A percentile compares a stretch with the other conserved stretches of the same genome.
Evolutionary conservation across 2,329 filamentous ascomycete species (phyloP).

Genomic region (Trichoderma asperellum): DNA sequence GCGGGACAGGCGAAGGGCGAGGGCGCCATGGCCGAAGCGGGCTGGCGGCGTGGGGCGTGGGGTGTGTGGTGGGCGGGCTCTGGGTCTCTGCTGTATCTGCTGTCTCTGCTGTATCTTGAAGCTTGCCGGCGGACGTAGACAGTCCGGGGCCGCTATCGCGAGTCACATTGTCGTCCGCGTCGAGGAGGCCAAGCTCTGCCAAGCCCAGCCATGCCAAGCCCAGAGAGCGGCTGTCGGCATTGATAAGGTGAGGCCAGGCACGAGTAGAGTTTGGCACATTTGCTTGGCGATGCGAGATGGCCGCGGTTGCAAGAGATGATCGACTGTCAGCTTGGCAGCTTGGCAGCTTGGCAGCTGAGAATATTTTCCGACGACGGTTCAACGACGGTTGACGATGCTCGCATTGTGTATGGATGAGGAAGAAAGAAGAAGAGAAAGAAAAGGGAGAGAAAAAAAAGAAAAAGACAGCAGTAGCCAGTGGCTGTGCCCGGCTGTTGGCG

Average conservation of each 20-base stretch:
- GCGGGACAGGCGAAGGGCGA: background rate
- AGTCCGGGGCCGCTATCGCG: background rate
- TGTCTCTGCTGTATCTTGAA: background rate
- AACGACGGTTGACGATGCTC: background rate
- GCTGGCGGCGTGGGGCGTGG: background rate
- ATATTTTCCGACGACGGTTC: conserved; percentile 6
- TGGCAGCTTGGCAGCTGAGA: conserved; percentile 13
- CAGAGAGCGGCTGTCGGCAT: conserved; percentile 1
- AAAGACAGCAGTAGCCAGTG: background rate
- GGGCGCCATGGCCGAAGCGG: conserved; percentile 6
- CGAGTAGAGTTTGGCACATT: background rate
- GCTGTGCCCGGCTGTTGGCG: background rate
- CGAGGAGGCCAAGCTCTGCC: conserved; percentile 1
- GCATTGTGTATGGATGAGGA: background rate
- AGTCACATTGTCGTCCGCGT: conserved; percentile 2
- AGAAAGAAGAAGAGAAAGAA: background rate
- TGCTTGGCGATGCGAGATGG: conserved; percentile 20
- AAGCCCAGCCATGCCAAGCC: background rate
- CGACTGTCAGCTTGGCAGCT: conserved; percentile 24
- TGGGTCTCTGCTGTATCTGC: background rate
- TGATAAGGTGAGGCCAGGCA: background rate
- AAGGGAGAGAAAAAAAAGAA: background rate
- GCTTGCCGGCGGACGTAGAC: background rate
- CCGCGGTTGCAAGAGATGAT: background rate
- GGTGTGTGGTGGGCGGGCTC: background rate